These are phyloP conservation scores for Ophiognomonia clavigignenti-juglandacearum DNA, from an alignment of 2,329 filamentous ascomycete genomes.

Conservation along the genomic window DNA sequence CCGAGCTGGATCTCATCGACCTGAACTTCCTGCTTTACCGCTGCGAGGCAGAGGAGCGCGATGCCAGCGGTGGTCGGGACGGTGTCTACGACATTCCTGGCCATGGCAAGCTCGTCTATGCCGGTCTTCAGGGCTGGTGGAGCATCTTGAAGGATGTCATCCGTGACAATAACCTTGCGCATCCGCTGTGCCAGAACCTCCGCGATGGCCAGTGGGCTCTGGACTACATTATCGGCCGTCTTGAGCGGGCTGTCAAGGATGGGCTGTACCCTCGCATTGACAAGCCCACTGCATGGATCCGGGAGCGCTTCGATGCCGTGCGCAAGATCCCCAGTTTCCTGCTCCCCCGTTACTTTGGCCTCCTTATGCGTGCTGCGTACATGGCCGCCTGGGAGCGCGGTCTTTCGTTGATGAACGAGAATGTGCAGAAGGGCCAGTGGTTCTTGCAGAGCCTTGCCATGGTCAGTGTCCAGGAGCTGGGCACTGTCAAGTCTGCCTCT, in stretches of 20 bases:
- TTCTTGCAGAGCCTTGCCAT: conserved; percentile 86
- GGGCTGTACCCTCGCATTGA: conserved; percentile 58
- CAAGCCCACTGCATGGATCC: conserved; percentile 71
- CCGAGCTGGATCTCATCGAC: conserved; percentile 69
- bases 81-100: conserved; percentile 87
- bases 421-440: conserved; percentile 75
- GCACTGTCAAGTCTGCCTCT: conserved; percentile 83
- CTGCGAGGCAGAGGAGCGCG: conserved; percentile 82
- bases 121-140: conserved; percentile 98
- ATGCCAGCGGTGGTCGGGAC: conserved; percentile 72
- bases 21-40: conserved; percentile 90
- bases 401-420: conserved; percentile 72
- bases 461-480: conserved; percentile 88
- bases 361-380: conserved; percentile 85
- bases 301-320: conserved; percentile 80
- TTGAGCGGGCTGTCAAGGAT: conserved; percentile 66
- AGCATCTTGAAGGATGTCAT: conserved; percentile 83
- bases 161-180: conserved; percentile 82
- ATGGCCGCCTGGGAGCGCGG: conserved; percentile 74
- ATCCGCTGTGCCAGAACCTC: conserved; percentile 89
- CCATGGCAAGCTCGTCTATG: conserved; percentile 82
- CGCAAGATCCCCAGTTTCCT: conserved; percentile 82
- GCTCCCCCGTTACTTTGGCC: conserved; percentile 86
- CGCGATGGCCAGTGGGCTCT: conserved; percentile 88
- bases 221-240: conserved; percentile 76